Evolutionary conservation across 805 yeast genomes (phyloP), one percentile per base, ranked within the genome.

Genomic region (Kodamaea neixiangensis): DNA sequence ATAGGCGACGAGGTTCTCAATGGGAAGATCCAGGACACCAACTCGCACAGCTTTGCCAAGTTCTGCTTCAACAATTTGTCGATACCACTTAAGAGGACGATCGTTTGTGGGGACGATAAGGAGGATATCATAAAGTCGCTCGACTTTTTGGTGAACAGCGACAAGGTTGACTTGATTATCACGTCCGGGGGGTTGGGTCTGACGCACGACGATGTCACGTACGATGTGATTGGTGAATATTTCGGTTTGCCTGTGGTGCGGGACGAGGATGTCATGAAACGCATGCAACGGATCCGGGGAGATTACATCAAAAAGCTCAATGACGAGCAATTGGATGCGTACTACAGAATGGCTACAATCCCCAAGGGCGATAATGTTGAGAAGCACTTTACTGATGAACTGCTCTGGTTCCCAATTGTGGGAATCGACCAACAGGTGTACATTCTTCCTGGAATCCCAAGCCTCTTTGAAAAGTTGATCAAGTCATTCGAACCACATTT

Each of bases 1-100:
- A 90, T 90, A 47, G 97, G 97, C 4, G 97, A 90, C 66, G 97
- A 90, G 67, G 86, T 90, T 1, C 78, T 90, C 50, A 90, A 89
- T 58, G 96, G 96, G 5, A 90, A 90, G 67, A 89, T 90, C 54
- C 68, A 75, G 3, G 97, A 90, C 61, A 81, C 93, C 1, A 90
- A 90, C 65, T 86, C 96, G 6, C 72, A 78, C 54, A 80, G 71
- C 60, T 88, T 90, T 62, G 89, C 96, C 25, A 78, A 79, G 55
- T 78, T 73, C 61, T 86, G 96, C 64, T 90, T 87, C 66, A 64
- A 66, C 40, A 67, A 72, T 9, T 67, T 80, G 6, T 90, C 92
- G 7, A 77, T 90, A 7, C 85, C 86, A 15, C 72, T 90, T 46
- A 78, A 79, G 50, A 80, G 82, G 48, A 80, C 90, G 7, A 73